These are phyloP conservation scores for Globisporangium cylindrosporum DNA, from an alignment of 352 stramenopile species.

Conservation along the genomic window DNA sequence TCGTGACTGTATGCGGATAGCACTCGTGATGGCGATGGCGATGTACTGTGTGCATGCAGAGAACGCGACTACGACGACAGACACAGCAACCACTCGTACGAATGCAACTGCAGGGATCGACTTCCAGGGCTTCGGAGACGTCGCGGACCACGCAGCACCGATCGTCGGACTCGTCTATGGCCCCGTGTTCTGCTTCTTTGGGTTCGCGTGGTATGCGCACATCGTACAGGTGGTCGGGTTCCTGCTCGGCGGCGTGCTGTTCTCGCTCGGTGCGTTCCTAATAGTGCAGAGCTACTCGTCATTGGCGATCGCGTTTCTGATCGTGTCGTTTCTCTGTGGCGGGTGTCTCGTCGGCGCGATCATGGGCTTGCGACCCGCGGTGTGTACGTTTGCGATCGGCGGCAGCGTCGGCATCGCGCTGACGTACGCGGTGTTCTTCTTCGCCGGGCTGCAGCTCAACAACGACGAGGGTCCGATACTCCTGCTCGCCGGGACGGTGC, in stretches of 20 bases:
- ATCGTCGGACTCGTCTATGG: slow-evolving; percentile 24
- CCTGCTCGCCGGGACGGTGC: neutral
- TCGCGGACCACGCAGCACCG: slow-evolving; percentile 6
- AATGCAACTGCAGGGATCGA: neutral
- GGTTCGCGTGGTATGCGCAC: slow-evolving; percentile 21
- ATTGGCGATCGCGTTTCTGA: slow-evolving; percentile 19
- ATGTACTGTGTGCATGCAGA: neutral
- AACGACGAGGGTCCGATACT: slow-evolving; percentile 1
- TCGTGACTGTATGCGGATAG: neutral
- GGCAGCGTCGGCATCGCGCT: slow-evolving; percentile 23
- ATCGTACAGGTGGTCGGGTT: slow-evolving; percentile 24
- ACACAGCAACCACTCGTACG: neutral
- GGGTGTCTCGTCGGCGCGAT: slow-evolving; percentile 19
- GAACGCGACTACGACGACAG: neutral
- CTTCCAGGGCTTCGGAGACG: slow-evolving; percentile 1
- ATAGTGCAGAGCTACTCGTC: slow-evolving; percentile 10
- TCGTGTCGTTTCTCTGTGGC: slow-evolving; percentile 21
- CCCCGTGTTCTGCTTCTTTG: slow-evolving; percentile 26
- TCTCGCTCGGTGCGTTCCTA: slow-evolving; percentile 13
- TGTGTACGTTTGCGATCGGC: slow-evolving; percentile 14
- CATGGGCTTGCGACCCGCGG: slow-evolving; percentile 11
- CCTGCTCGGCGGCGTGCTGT: slow-evolving; percentile 11
- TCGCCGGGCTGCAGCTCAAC: slow-evolving; percentile 7
- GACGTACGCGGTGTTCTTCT: slow-evolving; percentile 9
- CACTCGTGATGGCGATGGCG: neutral